Conservation (phyloP, 768 basidiomycete species). For the Macrolepiota albuminosa region DNA sequence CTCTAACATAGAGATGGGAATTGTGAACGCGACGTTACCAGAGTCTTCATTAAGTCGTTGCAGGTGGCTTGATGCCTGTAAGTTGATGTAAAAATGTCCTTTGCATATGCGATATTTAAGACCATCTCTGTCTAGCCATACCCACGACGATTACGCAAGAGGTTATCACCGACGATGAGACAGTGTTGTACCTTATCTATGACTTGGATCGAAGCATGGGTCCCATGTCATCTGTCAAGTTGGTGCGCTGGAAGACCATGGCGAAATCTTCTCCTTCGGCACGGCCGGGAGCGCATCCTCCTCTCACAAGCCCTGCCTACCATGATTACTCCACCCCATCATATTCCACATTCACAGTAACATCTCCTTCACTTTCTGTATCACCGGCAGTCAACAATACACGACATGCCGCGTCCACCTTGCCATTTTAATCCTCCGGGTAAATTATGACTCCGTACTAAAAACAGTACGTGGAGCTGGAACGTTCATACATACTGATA, state of each 20-base stretch:
- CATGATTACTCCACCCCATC: constrained; percentile 1
- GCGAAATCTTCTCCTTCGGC: constrained; percentile 11
- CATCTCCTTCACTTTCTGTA: constrained; percentile 30
- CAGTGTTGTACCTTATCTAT: constrained; percentile 61
- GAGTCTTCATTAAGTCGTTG: constrained; percentile 64
- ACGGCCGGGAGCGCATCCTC: constrained; percentile 2
- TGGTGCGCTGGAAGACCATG: constrained; percentile 42
- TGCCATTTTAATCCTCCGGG: constrained; percentile 7
- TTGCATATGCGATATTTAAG: constrained; percentile 14
- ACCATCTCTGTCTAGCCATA: constrained; percentile 36
- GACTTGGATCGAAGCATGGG: constrained; percentile 57
- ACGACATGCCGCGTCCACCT: constrained; percentile 3
- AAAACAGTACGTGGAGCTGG: constrained; percentile 4
- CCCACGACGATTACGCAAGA: constrained; percentile 65
- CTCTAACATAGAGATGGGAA: constrained; percentile 42
- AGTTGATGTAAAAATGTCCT: constrained; percentile 26
- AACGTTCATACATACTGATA: background rate
- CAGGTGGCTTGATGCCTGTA: constrained; percentile 67
- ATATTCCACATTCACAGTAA: constrained; percentile 20
- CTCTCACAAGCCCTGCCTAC: constrained; percentile 12
- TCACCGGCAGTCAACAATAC: background rate
- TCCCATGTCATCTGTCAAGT: constrained; percentile 53
- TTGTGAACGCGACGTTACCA: constrained; percentile 53
- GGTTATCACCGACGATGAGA: constrained; percentile 59
- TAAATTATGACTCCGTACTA: constrained; percentile 4